Conservation (phyloP, 2,329 filamentous ascomycete genomes). For the Huntiella omanensis region DNA sequence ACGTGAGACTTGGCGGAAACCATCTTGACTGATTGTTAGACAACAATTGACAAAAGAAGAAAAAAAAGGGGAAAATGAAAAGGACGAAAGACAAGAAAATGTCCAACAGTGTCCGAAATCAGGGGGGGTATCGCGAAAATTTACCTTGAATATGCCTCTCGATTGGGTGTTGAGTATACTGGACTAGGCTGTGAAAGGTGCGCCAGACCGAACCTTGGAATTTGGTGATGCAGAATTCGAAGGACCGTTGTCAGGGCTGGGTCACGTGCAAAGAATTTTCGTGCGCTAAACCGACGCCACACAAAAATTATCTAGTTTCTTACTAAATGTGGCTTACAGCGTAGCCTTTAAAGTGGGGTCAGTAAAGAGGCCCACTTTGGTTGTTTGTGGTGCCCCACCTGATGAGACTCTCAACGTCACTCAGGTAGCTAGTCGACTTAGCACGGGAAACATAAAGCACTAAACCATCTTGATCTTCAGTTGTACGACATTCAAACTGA, state of each 20-base stretch:
- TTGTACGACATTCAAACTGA: no score
- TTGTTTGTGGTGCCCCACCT: no score
- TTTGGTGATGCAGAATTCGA: slow-evolving; percentile 19
- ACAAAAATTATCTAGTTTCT: slow-evolving; percentile 3
- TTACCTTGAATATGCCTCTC: slow-evolving; percentile 25
- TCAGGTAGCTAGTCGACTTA: no score
- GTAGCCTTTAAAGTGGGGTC: no score
- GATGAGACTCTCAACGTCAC: no score
- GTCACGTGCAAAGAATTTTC: slow-evolving; percentile 17
- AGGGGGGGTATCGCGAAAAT: slow-evolving; percentile 11
- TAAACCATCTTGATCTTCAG: not conserved
- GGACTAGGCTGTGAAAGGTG: slow-evolving; percentile 17
- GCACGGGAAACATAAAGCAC: not conserved
- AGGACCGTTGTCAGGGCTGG: slow-evolving; percentile 17
- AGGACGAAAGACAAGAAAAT: slow-evolving; percentile 2
- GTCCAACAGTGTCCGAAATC: slow-evolving; percentile 9
- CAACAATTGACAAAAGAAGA: slow-evolving; percentile 2
- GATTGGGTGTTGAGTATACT: slow-evolving; percentile 19
- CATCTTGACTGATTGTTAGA: slow-evolving; percentile 42
- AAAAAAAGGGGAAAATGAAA: not conserved
- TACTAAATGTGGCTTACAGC: no score
- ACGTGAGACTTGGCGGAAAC: slow-evolving; percentile 98
- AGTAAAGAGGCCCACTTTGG: no score
- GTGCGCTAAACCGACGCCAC: slow-evolving; percentile 9
- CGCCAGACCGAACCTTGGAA: slow-evolving; percentile 20